These are phyloP conservation scores for Albizia julibrissin DNA, from an alignment of 306 rosid genomes.

Conservation along the genomic window DNA sequence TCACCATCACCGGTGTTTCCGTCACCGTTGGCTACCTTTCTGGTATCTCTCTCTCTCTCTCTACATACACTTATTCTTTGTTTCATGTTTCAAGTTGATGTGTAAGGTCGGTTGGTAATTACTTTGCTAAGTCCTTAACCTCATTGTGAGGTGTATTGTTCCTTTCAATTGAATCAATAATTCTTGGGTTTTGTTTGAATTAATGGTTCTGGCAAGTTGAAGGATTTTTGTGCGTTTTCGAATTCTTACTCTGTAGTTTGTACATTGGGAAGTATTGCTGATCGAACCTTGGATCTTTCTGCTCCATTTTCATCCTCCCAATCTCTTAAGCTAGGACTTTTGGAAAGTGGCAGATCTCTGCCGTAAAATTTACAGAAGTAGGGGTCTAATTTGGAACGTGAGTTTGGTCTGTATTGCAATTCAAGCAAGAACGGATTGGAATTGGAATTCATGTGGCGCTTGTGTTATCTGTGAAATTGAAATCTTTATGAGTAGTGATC, in stretches of 20 bases:
- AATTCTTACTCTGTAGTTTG: not conserved
- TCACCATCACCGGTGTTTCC: conserved; percentile 86
- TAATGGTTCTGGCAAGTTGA: not conserved
- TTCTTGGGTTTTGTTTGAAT: not conserved
- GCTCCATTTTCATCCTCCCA: not conserved
- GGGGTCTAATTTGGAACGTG: not conserved
- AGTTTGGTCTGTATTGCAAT: not conserved
- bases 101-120: not conserved
- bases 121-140: not conserved
- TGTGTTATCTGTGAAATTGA: not conserved
- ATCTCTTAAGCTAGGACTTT: not conserved
- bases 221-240: not conserved
- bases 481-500: not conserved
- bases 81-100: not conserved
- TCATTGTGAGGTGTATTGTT: not conserved
- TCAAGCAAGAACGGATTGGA: not conserved
- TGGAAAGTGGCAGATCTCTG: not conserved
- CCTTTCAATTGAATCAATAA: not conserved
- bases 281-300: not conserved
- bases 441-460: not conserved
- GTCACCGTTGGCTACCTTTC: conserved; percentile 97
- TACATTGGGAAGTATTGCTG: not conserved
- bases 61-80: not conserved
- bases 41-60: conserved; percentile 32
- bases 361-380: not conserved